Conservation (phyloP, 768 basidiomycete species). For the Pulveroboletus sp. region DNA sequence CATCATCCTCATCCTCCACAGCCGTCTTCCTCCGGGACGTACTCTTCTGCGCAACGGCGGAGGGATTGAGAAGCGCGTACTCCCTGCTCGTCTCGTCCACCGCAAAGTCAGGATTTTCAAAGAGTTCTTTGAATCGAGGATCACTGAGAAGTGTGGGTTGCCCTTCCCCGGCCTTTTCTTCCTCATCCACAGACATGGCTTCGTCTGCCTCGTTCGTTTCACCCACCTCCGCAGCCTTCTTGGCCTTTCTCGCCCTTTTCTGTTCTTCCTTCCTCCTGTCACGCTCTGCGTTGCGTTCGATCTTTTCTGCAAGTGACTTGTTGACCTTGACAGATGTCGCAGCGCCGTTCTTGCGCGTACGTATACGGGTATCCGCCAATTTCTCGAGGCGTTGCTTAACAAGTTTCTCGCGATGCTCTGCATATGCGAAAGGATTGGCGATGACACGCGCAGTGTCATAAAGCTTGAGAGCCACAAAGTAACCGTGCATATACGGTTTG, state of each 20-base stretch:
- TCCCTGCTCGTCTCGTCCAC: conserved; percentile 88
- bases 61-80: conserved; percentile 91
- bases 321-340: conserved; percentile 43
- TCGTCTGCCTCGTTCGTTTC: conserved; percentile 33
- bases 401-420: conserved; percentile 87
- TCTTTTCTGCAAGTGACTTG: conserved; percentile 81
- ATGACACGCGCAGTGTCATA: conserved; percentile 95
- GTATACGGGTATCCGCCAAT: conserved; percentile 89
- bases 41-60: conserved; percentile 57
- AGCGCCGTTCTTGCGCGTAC: conserved; percentile 59
- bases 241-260: conserved; percentile 45
- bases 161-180: conserved; percentile 20
- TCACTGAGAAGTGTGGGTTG: conserved; percentile 64
- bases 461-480: conserved; percentile 92
- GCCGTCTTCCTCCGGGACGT: conserved; percentile 59
- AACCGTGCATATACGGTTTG: conserved; percentile 99
- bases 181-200: conserved; percentile 32
- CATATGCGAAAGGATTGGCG: conserved; percentile 93
- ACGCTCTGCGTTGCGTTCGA: conserved; percentile 54
- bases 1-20: conserved; percentile 86
- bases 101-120: conserved; percentile 86
- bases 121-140: conserved; percentile 85
- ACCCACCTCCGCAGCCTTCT: conserved; percentile 32
- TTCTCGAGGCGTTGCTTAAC: conserved; percentile 89
- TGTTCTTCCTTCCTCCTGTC: conserved; percentile 52